Percentiles rank a stretch among this genome's conserved stretches.
These are phyloP conservation scores for Suillus americanus DNA, from an alignment of 768 basidiomycete genomes.

Conservation along the genomic window DNA sequence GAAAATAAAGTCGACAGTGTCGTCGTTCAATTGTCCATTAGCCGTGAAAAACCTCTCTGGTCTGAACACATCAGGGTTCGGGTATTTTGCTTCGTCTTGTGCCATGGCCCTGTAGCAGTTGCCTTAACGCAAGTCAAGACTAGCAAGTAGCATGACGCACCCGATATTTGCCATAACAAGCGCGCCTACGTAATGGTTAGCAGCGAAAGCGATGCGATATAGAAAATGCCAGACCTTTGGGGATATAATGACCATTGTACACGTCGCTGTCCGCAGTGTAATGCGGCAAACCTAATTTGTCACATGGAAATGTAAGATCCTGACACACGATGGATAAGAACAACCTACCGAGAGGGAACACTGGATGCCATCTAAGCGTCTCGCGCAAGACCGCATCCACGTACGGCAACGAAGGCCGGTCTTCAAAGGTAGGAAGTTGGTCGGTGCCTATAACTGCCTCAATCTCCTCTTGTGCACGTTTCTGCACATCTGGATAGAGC, in stretches of 20 bases:
- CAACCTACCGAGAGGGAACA: constrained; percentile 29
- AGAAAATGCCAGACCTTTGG: constrained; percentile 20
- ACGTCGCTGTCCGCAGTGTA: constrained; percentile 25
- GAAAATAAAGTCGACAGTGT: constrained; percentile 22
- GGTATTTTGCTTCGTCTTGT: constrained; percentile 25
- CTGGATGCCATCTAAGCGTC: constrained; percentile 34
- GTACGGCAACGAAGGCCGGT: constrained; percentile 30
- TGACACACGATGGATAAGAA: neutral
- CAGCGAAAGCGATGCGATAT: constrained; percentile 3
- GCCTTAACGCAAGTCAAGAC: constrained; percentile 13
- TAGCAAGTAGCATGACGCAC: constrained; percentile 12
- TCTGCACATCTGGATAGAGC: constrained; percentile 33
- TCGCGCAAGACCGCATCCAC: constrained; percentile 35
- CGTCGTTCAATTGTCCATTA: constrained; percentile 25
- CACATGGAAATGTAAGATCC: neutral
- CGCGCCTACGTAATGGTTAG: constrained; percentile 24
- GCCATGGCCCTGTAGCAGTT: constrained; percentile 25
- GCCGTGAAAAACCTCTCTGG: constrained; percentile 28
- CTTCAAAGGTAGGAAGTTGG: constrained; percentile 28
- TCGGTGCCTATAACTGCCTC: constrained; percentile 29
- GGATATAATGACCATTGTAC: constrained; percentile 26
- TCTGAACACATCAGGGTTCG: constrained; percentile 25
- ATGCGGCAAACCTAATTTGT: constrained; percentile 26
- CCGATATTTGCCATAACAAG: constrained; percentile 31
- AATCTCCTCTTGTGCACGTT: constrained; percentile 33